Base-by-base conservation (phyloP, 1,139 yeast species). In the Kodamaea derodonti region DNA sequence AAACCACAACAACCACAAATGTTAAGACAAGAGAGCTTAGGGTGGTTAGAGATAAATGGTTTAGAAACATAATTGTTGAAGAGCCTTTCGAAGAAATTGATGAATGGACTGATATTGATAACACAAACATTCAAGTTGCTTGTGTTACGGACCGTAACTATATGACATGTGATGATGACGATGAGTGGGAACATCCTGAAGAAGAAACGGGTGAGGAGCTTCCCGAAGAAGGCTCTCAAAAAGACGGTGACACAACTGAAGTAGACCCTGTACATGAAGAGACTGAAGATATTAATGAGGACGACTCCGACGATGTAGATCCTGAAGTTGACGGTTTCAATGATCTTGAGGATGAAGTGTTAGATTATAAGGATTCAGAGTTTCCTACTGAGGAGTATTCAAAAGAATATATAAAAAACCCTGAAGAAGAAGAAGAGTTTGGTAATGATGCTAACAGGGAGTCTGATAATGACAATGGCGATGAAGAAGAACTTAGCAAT, bases 141-240 rank as follows among this genome's bases (percentile, higher is more conserved):
- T 59, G 65, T 43, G 51, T 59, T 2, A 58, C 64, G 2, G 51
- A 51, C 33, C 50, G 49, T 3, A 32, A 14, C 27, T 30, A 32
- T 11, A 25, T 25, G 28, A 25, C 17, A 4, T 25, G 28, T 25
- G 28, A 25, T 24, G 26, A 24, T 24, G 7, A 24, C 7, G 12
- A n/a, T 25, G 28, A 12, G 8, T 13, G 15, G 28, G 4, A 12
- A 14, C 6, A 18, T 6, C 9, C 6, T 18, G 22, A 18, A 18
- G 22, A 18, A 18, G 9, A 7, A 7, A 6, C 22, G 9, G 9
- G 9, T 6, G 22, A 18, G 22, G 22, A 18, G 6, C 6, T 18
- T 18, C 22, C 22, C 22, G 22, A 7, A 7, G 22, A 18, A 18
- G 22, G 9, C 6, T 6, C 22, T 18, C 22, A 6, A 18, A 18